Evolutionary conservation across 352 stramenopile species (phyloP), one percentile per base, ranked within the genome.

Genomic region (Globisporangium ultimum): DNA sequence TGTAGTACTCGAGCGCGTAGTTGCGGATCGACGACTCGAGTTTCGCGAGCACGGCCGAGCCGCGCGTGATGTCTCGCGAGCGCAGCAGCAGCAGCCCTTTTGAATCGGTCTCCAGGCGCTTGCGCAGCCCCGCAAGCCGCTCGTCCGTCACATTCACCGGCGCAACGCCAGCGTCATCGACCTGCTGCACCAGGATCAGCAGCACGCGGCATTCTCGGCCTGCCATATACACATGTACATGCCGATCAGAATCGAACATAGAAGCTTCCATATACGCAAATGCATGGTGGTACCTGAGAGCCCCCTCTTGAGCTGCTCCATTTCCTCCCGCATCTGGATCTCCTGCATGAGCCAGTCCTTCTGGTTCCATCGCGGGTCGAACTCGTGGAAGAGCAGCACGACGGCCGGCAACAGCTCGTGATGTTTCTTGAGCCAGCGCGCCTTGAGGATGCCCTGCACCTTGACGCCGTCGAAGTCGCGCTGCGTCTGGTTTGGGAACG

Each of bases 1-100:
- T 96, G 74, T 93, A 96, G 67, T 96, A 96, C 68, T 96, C 87
- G 20, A 93, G 65, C 41, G 87, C 80, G 63, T 90, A 83, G 46
- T 80, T 89, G 22, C 84, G 78, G 17, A 96, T 70, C 2, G 76
- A 69, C 5, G 71, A 72, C 55, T 96, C 87, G 18, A 96, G 67
- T 59, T 96, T 96, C 3, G 70, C 67, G 20, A 96, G 54, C 49
- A 88, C 63, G 15, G 64, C 66, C 10, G 81, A 87, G 18, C 72
- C 74, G 15, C 78, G 72, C 51, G 78, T 74, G 5, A 93, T 56
- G 57, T 96, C 87, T 24, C 80, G 74, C 4, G 75, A 76, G 2
- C 73, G 68, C 42, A 96, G 53, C n/a, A 93, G 65, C 46, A 90
- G 63, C 20, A 96, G 36, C 0, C 70, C 74, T 63, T 94, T 94